phyloP scores from a whole-genome alignment of 164 flowering plant genomes.

The Chimonanthus salicifolius region DNA sequence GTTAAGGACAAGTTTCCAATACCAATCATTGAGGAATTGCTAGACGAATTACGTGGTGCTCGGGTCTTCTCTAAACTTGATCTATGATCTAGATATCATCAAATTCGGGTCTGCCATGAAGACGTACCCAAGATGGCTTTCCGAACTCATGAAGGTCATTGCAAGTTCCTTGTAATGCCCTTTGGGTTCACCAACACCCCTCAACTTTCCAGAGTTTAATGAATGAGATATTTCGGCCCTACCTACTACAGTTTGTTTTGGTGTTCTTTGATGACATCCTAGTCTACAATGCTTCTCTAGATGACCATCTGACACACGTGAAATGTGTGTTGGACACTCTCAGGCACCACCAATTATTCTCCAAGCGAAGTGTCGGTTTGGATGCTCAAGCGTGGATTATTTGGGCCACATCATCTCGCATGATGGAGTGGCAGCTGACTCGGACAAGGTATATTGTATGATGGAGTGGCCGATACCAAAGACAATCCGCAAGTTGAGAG shows the following conservation, averaged over 20 bases:
- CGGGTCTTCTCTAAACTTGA: background rate
- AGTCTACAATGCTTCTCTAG: background rate
- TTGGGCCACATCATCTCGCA: too few relatives aligned
- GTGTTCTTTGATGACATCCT: conserved; percentile 7
- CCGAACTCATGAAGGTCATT: conserved; percentile 5
- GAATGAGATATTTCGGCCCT: background rate
- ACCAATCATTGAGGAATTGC: too few relatives aligned
- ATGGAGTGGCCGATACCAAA: background rate
- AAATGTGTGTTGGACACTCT: background rate
- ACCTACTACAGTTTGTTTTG: background rate
- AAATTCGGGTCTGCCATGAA: background rate
- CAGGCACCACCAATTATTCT: background rate
- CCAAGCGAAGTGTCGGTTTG: background rate
- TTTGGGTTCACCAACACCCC: conserved; percentile 6
- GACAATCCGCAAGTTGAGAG: background rate
- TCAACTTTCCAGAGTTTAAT: conserved; percentile 3
- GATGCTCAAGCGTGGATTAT: background rate
- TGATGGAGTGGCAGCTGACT: too few relatives aligned
- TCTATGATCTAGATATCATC: background rate
- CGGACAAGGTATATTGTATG: background rate
- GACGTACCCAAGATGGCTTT: conserved; percentile 1
- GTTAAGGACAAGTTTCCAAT: too few relatives aligned
- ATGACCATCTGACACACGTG: background rate
- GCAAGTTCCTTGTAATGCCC: conserved; percentile 4
- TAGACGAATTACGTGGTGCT: too few relatives aligned